Base-by-base conservation (phyloP, 2,329 filamentous ascomycete species). In the Camillea tinctor region DNA sequence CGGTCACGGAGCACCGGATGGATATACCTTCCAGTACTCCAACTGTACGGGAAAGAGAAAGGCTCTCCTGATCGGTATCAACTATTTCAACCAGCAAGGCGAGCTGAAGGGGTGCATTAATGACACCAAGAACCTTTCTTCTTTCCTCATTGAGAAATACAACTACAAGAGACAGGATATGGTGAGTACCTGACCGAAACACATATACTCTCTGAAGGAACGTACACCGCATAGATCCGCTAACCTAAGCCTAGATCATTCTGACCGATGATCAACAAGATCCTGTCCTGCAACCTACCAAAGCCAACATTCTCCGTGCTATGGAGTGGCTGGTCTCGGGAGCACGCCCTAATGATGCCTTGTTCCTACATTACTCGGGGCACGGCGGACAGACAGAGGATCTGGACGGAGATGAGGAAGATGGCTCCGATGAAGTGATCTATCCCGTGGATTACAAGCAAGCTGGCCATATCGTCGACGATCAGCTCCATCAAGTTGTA, bases 371-470 rank as follows among this genome's bases (percentile, higher is more conserved):
- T 55, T 64, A 66, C 50, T 63, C 62, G 2, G 72, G 90, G 8
- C 90, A 93, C 72, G 90, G 91, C 61, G 91, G 91, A n/a, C 90
- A 93, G 74, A 91, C 90, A 1, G 85, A 88, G 69, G 91, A 93
- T 73, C 77, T 90, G 44, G 90, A 93, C 67, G 90, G 90, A 24
- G 90, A 93, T 68, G 90, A 93, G 73, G 88, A 90, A 40, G 91
- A 93, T 69, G 91, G 91, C 50, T 91, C 90, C 70, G 90, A 93
- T 68, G 91, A 93, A 73, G 90, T 93, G 62, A 91, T 94, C 67
- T 93, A 93, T 72, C 91, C 91, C 0, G 89, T 93, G 19, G 91
- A 94, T 74, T 93, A 92, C 77, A 81, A 89, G 66, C 86, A 88
- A 68, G 86, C 84, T n/a, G 90, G 91, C 48, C 90, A 93, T 73